Evolutionary conservation across 192 early-diverging fungal genomes (phyloP).

Genomic region (Coemansia sp.): DNA sequence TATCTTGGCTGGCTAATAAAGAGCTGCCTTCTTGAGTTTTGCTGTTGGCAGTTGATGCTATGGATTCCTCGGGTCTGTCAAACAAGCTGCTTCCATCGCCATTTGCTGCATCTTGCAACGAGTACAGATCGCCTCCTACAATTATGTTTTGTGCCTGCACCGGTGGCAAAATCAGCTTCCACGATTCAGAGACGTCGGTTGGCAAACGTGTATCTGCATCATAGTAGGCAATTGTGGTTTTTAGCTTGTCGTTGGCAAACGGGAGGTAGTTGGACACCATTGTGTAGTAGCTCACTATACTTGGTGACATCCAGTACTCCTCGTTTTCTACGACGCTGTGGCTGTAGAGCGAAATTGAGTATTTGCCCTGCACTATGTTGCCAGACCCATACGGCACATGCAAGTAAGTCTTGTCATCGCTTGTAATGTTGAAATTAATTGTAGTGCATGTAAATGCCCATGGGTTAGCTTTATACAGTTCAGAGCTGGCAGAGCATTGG

Average conservation of each 20-base stretch:
- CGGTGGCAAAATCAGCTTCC: not conserved
- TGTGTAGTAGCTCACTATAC: constrained; percentile 20
- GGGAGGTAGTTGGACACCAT: constrained; percentile 5
- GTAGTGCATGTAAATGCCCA: constrained; percentile 11
- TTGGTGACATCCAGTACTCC: not conserved
- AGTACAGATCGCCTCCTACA: constrained; percentile 3
- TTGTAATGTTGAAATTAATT: not conserved
- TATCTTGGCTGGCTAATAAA: not conserved
- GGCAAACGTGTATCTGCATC: not conserved
- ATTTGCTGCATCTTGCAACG: not conserved
- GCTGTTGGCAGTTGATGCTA: no score
- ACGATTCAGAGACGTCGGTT: no score
- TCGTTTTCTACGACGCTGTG: constrained; percentile 8
- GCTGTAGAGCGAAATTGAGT: constrained; percentile 11
- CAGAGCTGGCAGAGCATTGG: no score
- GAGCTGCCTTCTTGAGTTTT: no score
- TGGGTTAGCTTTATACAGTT: not conserved
- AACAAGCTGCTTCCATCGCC: not conserved
- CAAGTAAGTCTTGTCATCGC: not conserved
- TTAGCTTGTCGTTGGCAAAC: constrained; percentile 9
- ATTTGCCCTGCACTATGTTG: not conserved
- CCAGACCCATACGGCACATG: constrained; percentile 10
- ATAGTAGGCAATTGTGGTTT: not conserved
- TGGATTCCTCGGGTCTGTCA: no score
- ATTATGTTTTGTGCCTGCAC: not conserved